Base-by-base conservation (phyloP, 2,329 filamentous ascomycete species). In the Chaetomium olivaceum region DNA sequence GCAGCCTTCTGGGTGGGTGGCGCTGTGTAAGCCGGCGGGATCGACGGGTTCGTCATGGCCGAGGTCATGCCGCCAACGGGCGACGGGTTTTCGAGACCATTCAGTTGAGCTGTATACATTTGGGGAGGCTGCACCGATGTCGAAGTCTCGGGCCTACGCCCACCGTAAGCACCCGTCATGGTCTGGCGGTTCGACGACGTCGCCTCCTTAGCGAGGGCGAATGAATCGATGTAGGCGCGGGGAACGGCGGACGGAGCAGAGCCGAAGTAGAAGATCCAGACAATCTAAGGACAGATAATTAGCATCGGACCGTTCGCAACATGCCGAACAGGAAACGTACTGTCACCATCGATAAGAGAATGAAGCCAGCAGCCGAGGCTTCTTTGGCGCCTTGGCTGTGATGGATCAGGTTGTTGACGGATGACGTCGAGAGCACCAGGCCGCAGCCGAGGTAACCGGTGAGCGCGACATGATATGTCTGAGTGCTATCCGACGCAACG, bases 231-330 rank as follows among this genome's bases (percentile, higher is more conserved):
- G 77, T 96, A 97, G 64, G 92, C 89, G 73, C 94, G 91, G 69
- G 93, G 91, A 62, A 89, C 87, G 19, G 93, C 91, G 51, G 92
- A 91, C 1, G 94, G 93, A 21, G 93, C 90, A 2, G 94, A 97
- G 73, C 95, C 95, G 74, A 97, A 99, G 83, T 98, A 98, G 80
- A 98, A 96, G 72, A 97, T 97, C 95, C 95, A 99, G 66, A 98
- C 87, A 73, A 97, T 91, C 93, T 97, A 72, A n/a, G 23, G 6
- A 14, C 39, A 23, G 12, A 12, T 7, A 11, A 54, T 70, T 56
- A 69, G 64, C 55, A n/a, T 27, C 33, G 25, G 21, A 1, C 39
- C 27, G 14, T 16, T 16, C 1, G 51, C 3, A 21, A 31, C 7
- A 63, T 23, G 43, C 14, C 5, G 23, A 48, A 19, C 46, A 23